phyloP scores from a whole-genome alignment of 495 filamentous ascomycete genomes.

The Sordaria brevicollis region DNA sequence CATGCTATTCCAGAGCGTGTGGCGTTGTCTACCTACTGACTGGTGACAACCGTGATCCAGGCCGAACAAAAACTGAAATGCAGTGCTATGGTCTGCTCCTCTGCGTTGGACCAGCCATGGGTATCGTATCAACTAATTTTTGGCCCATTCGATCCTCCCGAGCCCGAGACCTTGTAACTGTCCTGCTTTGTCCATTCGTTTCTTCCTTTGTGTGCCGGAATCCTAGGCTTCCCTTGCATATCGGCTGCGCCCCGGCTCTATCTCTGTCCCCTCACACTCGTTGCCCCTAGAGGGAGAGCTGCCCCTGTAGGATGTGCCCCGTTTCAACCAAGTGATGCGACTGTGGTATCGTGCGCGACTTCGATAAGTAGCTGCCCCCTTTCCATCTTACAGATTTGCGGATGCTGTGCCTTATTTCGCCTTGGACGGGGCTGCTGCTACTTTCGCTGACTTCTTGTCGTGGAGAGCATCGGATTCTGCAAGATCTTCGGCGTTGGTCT shows the following conservation, averaged over 20 bases:
- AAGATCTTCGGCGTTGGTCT: conserved; percentile 71
- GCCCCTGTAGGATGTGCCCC: neutral
- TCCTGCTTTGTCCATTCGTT: neutral
- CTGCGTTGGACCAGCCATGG: neutral
- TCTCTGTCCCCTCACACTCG: neutral
- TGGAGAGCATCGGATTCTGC: conserved; percentile 42
- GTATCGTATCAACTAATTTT: neutral
- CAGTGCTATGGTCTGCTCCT: neutral
- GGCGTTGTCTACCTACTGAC: neutral
- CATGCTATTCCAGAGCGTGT: neutral
- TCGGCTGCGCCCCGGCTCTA: neutral
- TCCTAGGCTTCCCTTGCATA: neutral
- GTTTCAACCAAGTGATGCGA: neutral
- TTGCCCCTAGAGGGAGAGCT: neutral
- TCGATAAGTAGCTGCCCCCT: neutral
- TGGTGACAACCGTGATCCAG: neutral
- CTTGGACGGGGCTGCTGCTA: conserved; percentile 28
- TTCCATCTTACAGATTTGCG: conserved; percentile 10
- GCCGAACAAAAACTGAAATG: neutral
- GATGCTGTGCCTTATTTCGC: conserved; percentile 4
- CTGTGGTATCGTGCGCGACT: neutral
- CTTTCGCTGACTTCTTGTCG: conserved; percentile 50
- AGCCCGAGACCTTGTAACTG: neutral
- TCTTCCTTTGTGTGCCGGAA: neutral
- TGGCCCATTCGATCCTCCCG: neutral